phyloP scores from a whole-genome alignment of 2,329 filamentous ascomycete species.

The Didymellaceae sp. region DNA sequence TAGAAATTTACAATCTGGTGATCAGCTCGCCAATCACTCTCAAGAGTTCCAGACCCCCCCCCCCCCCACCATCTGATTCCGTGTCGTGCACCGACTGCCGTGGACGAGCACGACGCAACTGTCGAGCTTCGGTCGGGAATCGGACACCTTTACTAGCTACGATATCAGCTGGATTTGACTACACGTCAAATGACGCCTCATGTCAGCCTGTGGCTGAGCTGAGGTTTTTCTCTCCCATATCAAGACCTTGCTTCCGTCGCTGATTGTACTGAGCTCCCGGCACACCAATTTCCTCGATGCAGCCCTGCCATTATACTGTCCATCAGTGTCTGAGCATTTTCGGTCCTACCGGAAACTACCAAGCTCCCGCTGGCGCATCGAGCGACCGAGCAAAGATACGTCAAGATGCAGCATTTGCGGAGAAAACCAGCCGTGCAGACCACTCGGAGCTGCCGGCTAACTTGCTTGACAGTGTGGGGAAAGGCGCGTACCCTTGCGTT shows the following conservation, averaged over 20 bases:
- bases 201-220: no score
- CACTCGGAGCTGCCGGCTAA: slow-evolving; percentile 18
- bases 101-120: no score
- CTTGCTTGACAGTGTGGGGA: slow-evolving; percentile 12
- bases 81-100: neutral
- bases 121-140: no score
- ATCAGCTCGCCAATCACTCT: slow-evolving; percentile 1
- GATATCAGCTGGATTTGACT: no score
- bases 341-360: slow-evolving; percentile 3
- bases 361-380: slow-evolving; percentile 10
- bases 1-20: slow-evolving; percentile 4
- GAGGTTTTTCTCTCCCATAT: no score
- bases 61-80: neutral
- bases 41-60: neutral
- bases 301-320: neutral
- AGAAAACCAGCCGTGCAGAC: slow-evolving; percentile 7
- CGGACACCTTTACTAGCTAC: no score
- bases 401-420: slow-evolving; percentile 14
- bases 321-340: neutral
- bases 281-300: neutral
- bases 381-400: slow-evolving; percentile 4
- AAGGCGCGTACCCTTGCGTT: neutral
- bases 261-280: neutral
- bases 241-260: neutral
- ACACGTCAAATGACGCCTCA: no score